Base-by-base conservation (phyloP, 768 basidiomycete genomes). In the Suillus subluteus region DNA sequence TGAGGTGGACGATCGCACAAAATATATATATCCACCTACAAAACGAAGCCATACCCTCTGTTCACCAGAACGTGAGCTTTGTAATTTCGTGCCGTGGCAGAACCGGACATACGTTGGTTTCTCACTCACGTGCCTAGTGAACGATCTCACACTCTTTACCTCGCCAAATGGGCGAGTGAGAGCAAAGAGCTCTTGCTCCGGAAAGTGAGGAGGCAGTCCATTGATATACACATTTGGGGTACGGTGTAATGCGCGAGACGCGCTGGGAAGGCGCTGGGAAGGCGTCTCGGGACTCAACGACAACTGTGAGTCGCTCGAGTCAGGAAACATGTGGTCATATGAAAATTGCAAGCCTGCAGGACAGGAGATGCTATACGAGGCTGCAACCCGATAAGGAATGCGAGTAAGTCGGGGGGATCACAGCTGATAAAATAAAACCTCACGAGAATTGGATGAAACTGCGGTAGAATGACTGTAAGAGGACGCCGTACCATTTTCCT, bases 221-320 rank as follows among this genome's bases (percentile, higher is more conserved):
- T 95, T 95, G 79, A 95, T 94, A 74, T 95, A 95, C 0, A 95
- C 90, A 71, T 95, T 95, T 0, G 93, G 91, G 1, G 91, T 88
- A 30, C 70, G 73, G 50, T 73, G 67, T 58, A 71, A 71, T 15
- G 56, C 35, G 11, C 41, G 59, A 40, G 62, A 62, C 8, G 46
- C 65, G 21, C 66, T 15, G 1, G 66, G 62, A 41, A 69, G 44
- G 3, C 63, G 65, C 52, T 72, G 73, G 3, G 66, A 66, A 38
- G 69, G 72, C 6, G 70, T 63, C 30, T 63, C 55, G n/a, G 69
- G 50, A 37, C 56, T 64, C 52, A 69, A 59, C 37, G 69, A 62
- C 62, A 35, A 65, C 37, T 64, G 50, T 30, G 73, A 68, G 37
- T 75, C 66, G 52, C 59, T 30, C 12, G 68, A 63, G 32, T 67